phyloP scores from a whole-genome alignment of 2,329 filamentous ascomycete genomes.

The Chrysoporthe cubensis region DNA sequence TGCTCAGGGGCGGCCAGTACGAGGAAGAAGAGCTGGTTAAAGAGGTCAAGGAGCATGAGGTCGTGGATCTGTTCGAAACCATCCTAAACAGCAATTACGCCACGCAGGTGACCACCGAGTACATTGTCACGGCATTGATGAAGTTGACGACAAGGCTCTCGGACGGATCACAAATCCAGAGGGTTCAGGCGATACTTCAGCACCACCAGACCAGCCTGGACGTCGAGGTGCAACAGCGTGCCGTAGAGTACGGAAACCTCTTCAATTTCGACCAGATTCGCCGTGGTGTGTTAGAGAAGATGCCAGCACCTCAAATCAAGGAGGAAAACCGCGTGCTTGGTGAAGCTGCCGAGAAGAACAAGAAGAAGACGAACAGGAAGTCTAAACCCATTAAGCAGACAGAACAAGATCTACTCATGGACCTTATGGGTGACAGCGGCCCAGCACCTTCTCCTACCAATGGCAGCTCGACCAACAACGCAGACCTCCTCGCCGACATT shows the following conservation, averaged over 20 bases:
- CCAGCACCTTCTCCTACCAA: conserved; percentile 61
- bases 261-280: conserved; percentile 88
- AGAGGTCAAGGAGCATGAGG: conserved; percentile 81
- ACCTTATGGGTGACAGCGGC: conserved; percentile 83
- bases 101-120: conserved; percentile 88
- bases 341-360: conserved; percentile 70
- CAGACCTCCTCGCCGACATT: conserved; percentile 89
- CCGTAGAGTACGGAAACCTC: conserved; percentile 94
- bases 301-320: conserved; percentile 96
- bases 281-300: conserved; percentile 90
- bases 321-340: conserved; percentile 92
- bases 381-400: conserved; percentile 79
- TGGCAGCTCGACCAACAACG: conserved; percentile 67
- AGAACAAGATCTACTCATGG: conserved; percentile 88
- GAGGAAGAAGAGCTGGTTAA: conserved; percentile 89
- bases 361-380: conserved; percentile 68
- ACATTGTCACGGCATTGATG: conserved; percentile 92
- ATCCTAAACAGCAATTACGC: conserved; percentile 96
- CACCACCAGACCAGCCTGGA: conserved; percentile 84
- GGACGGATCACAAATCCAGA: conserved; percentile 83
- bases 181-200: conserved; percentile 77
- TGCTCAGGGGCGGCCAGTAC: conserved; percentile 88
- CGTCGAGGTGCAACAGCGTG: conserved; percentile 93
- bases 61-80: conserved; percentile 88
- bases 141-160: conserved; percentile 89